Base-by-base conservation (phyloP, 108 stramenopile genomes). In the Nannochloropsis granulata region DNA sequence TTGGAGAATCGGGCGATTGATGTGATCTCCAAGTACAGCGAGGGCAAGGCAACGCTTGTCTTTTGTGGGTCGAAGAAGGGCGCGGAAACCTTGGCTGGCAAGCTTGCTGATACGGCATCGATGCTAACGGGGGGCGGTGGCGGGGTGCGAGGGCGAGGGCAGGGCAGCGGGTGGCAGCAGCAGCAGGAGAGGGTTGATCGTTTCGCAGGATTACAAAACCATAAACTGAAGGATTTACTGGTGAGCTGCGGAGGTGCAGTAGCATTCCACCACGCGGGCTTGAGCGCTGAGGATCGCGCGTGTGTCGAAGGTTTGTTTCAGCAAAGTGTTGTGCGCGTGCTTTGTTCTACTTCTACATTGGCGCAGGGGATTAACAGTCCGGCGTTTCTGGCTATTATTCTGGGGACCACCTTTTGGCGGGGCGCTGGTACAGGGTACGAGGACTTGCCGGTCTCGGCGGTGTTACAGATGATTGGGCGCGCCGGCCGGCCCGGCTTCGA, bases 361-460 rank as follows among this genome's bases (percentile, higher is more conserved):
- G 96, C 97, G 12, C 93, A 96, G 87, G 98, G 98, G 14, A 94
- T 99, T 12, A 99, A 99, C 85, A 90, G 97, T 43, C 98, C 96
- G 1, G 96, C 95, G 45, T 95, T 94, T 86, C 85, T 99, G n/a
- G 98, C 98, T 8, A 84, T 97, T 24, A 92, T 96, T 45, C 94
- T 96, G 88, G 96, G 96, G 24, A 96, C 98, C 25, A 92, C 90
- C 83, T 92, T 93, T 14, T 99, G 94, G 89, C 91, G 97, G n/a
- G 97, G 97, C 78, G 85, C 91, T 2, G 89, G 85, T 45, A 82
- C 78, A 25, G 95, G 97, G 0, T 93, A 95, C 82, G 91, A 93
- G 83, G 94, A 96, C 25, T 91, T 97, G 43, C 93, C 95, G 81
- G 88, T 90, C 25, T 93, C 93, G 7, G 93, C 93, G 21, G 85